A percentile compares a stretch with the other conserved stretches of the same genome.
Evolutionary conservation across 2,329 filamentous ascomycete species (phyloP).

Genomic region (Onygena corvina): DNA sequence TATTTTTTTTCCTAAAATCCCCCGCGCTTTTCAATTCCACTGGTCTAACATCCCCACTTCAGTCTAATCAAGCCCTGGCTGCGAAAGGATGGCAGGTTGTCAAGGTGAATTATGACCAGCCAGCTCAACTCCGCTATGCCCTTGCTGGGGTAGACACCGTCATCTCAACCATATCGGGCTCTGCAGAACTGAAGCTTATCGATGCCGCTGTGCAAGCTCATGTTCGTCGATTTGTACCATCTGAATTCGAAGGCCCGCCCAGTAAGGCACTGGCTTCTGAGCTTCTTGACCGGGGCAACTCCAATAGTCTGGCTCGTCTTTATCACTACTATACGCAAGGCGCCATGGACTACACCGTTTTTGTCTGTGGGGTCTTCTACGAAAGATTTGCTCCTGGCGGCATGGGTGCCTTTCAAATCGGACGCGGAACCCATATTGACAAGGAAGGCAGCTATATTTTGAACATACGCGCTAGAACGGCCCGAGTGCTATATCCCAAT

Average conservation of each 20-base stretch:
- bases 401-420: conserved; percentile 48
- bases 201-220: conserved; percentile 54
- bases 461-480: conserved; percentile 46
- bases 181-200: conserved; percentile 57
- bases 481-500: conserved; percentile 44
- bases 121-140: conserved; percentile 48
- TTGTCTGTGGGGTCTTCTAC: conserved; percentile 64
- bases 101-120: conserved; percentile 54
- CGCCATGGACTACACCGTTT: conserved; percentile 54
- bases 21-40: conserved; percentile 11
- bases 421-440: conserved; percentile 42
- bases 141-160: conserved; percentile 62
- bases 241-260: conserved; percentile 60
- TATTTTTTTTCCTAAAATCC: no score
- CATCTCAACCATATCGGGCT: conserved; percentile 59
- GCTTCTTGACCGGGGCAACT: conserved; percentile 49
- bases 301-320: conserved; percentile 46
- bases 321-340: conserved; percentile 40
- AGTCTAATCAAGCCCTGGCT: conserved; percentile 29
- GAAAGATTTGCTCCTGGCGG: conserved; percentile 61
- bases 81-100: conserved; percentile 49
- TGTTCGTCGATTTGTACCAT: conserved; percentile 59
- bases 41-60: conserved; percentile 8
- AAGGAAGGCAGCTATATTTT: conserved; percentile 55
- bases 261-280: conserved; percentile 44